Conservation (phyloP, 306 rosid species). For the Morella rubra region DNA sequence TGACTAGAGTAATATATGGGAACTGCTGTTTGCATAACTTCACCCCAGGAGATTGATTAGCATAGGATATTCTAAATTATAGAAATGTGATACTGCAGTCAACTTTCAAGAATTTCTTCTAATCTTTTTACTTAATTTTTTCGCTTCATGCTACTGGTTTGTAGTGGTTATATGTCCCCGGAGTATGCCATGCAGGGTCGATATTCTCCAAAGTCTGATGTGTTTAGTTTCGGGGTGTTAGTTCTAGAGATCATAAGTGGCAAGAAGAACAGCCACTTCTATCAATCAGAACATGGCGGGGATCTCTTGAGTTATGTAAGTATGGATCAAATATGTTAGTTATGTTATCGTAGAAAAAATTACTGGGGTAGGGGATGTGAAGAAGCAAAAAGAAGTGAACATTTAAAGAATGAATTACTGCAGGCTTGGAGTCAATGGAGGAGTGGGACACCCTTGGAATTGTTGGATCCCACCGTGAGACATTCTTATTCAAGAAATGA, state of each 20-base stretch:
- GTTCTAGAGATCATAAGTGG: slow-evolving; percentile 37
- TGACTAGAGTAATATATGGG: no score
- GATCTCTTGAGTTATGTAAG: slow-evolving; percentile 37
- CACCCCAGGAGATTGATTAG: no score
- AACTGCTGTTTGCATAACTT: background rate
- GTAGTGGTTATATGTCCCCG: slow-evolving; percentile 56
- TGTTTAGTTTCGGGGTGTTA: slow-evolving; percentile 42
- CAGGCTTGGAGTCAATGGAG: slow-evolving; percentile 20
- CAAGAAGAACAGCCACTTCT: slow-evolving; percentile 12
- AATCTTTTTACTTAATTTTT: no score
- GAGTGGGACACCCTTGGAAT: no score
- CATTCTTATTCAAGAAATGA: no score
- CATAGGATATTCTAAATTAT: no score
- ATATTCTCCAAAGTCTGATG: slow-evolving; percentile 40
- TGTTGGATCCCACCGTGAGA: no score
- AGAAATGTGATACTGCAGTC: no score
- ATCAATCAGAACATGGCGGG: slow-evolving; percentile 22
- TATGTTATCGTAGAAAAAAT: background rate
- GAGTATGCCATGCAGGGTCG: slow-evolving; percentile 46
- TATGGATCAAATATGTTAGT: background rate
- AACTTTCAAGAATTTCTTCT: no score
- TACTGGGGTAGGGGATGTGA: background rate
- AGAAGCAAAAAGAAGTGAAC: background rate
- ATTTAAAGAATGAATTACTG: background rate
- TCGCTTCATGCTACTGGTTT: background rate